Base-by-base conservation (phyloP, 768 basidiomycete species). In the Candolleomyces aberdarensis region DNA sequence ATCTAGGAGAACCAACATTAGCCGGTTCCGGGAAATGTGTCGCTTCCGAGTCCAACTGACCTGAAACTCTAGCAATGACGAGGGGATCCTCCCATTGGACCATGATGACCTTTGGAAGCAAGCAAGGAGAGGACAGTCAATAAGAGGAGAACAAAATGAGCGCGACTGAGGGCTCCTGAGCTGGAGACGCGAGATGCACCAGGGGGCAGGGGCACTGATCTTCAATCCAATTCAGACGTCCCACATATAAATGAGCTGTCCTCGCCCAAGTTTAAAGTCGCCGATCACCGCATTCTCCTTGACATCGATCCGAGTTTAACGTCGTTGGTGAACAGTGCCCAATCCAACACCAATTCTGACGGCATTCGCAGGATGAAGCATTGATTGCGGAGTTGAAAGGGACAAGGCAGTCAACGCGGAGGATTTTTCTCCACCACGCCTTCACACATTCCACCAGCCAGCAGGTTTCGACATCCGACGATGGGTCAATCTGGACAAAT, bases 31-130 rank as follows among this genome's bases (percentile, higher is more conserved):
- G 8, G 8, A 43, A 1, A 3, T 17, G 26, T 8, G 22, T 56
- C 5, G 4, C 15, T 17, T 11, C 40, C 19, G 40, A 9, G 14
- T 6, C 14, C 5, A 9, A 62, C 65, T 26, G 56, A 80, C 82
- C 76, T 46, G 72, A 73, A 62, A 80, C 80, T 62, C 75, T 78
- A 10, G 71, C 63, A 17, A 83, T 70, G 67, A 83, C 81, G 41
- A 70, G 63, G 43, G 78, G 69, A 64, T 78, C 71, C 17, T 73
- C 75, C 85, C 85, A 87, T 64, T 82, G 68, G 22, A 81, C 80
- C 84, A 83, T 82, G 61, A 65, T 59, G 29, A 50, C 36, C 17
- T 32, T 1, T 29, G 14, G 64, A 41, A 41, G 26, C 65, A 65
- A 62, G 15, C 26, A 26, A 3, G 49, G 29, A 22, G 49, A 17